A percentile compares a stretch with the other conserved stretches of the same genome.
Conservation (phyloP, 2,329 filamentous ascomycete species). For the Cryphonectria radicalis region DNA sequence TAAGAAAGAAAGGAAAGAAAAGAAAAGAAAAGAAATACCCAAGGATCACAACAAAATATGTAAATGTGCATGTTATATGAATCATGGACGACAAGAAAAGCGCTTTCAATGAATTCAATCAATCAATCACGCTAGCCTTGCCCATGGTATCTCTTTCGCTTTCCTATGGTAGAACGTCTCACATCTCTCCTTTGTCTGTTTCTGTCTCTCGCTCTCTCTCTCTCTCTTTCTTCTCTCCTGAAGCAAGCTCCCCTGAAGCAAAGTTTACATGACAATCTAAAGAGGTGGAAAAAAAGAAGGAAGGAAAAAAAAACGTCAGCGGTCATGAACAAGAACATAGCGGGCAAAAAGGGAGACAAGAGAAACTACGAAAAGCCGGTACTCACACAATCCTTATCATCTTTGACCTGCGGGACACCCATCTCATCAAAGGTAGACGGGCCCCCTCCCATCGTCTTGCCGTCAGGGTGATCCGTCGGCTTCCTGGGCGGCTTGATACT, state of each 20-base stretch:
- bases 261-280: conserved; percentile 9
- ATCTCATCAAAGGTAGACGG: conserved; percentile 98
- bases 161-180: conserved; percentile 1
- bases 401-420: conserved; percentile 85
- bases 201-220: not conserved
- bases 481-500: conserved; percentile 19
- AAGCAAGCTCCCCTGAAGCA: too few relatives aligned
- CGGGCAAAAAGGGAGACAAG: not conserved
- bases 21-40: not conserved
- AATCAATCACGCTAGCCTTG: not conserved
- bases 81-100: not conserved
- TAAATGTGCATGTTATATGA: conserved; percentile 5
- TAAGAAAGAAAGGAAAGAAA: not conserved
- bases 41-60: not conserved
- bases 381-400: conserved; percentile 89
- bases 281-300: not conserved
- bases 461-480: conserved; percentile 43
- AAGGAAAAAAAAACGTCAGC: not conserved
- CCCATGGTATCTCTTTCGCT: conserved; percentile 5
- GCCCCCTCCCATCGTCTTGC: conserved; percentile 66
- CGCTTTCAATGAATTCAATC: not conserved
- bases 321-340: not conserved
- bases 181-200: not conserved
- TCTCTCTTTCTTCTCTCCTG: not conserved
- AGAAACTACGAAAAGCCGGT: not conserved